A percentile compares a stretch with the other conserved stretches of the same genome.
Evolutionary conservation across 2,329 filamentous ascomycete species (phyloP).

Genomic region (Ophiocordyceps camponoti-floridani): DNA sequence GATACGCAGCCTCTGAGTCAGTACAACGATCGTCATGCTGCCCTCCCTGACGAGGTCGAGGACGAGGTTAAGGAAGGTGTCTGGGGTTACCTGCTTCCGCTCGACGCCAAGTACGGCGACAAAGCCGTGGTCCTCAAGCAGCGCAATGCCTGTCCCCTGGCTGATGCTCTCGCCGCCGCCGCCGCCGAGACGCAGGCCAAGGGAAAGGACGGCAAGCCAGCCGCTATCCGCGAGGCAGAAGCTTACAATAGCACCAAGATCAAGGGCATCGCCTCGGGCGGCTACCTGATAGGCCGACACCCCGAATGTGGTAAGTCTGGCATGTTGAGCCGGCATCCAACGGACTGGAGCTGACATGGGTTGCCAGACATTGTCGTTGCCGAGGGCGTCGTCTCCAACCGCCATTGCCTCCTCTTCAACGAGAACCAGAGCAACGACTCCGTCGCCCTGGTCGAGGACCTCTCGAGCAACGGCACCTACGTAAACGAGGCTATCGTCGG

Average conservation of each 20-base stretch:
- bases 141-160: constrained; percentile 49
- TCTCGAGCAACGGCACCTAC: constrained; percentile 93
- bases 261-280: constrained; percentile 49
- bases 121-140: constrained; percentile 57
- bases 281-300: constrained; percentile 84
- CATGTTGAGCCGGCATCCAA: neutral
- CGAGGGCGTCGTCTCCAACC: constrained; percentile 71
- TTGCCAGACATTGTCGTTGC: constrained; percentile 49
- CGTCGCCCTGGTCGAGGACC: constrained; percentile 69
- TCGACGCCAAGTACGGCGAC: constrained; percentile 50
- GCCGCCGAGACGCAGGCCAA: constrained; percentile 12
- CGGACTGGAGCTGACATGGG: neutral
- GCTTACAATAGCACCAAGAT: constrained; percentile 44
- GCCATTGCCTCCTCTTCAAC: constrained; percentile 54
- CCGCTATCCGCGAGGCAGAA: constrained; percentile 34
- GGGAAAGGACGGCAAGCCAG: constrained; percentile 25
- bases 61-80: constrained; percentile 74
- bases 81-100: constrained; percentile 85
- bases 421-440: constrained; percentile 39
- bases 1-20: constrained; percentile 47
- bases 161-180: constrained; percentile 22
- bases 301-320: constrained; percentile 66
- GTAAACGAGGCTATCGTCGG: constrained; percentile 85
- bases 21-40: constrained; percentile 52
- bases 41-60: constrained; percentile 64